phyloP scores from a whole-genome alignment of 163 green algal species.

The Scenedesmus sp. region DNA sequence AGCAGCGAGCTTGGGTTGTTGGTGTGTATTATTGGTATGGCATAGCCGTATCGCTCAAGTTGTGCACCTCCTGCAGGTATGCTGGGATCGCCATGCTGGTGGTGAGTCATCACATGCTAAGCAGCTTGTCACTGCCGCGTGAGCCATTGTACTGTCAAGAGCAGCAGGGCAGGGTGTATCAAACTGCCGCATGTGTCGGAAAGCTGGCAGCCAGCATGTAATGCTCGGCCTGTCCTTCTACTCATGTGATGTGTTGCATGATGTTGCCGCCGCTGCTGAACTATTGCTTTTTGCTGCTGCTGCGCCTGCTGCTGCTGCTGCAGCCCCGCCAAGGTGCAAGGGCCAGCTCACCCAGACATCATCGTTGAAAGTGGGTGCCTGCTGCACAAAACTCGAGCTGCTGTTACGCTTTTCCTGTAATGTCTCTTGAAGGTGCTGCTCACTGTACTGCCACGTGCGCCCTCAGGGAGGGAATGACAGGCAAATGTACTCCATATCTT shows the following conservation, averaged over 20 bases:
- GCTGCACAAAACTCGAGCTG: not conserved
- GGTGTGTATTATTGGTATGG: no score
- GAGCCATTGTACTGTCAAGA: not conserved
- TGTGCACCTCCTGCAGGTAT: no score
- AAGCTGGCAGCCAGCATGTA: not conserved
- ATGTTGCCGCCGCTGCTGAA: not conserved
- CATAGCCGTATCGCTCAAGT: no score
- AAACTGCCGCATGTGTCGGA: not conserved
- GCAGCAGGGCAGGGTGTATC: not conserved
- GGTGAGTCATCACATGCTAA: no score
- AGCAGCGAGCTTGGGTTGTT: not conserved
- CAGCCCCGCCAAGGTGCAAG: constrained; percentile 62
- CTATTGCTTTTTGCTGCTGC: no score
- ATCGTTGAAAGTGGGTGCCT: constrained; percentile 83
- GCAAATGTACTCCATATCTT: no score
- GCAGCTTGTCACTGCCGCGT: not conserved
- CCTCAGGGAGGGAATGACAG: no score
- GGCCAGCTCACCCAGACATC: constrained; percentile 77
- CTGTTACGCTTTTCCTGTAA: not conserved
- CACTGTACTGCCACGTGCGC: no score
- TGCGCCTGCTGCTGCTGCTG: not conserved
- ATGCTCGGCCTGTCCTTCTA: no score
- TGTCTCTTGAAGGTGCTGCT: no score
- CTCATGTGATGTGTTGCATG: not conserved
- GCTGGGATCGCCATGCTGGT: no score